A percentile compares a stretch with the other conserved stretches of the same genome.
Conservation (phyloP, 78 protist genomes). For the Dictyostelium citrinum region DNA sequence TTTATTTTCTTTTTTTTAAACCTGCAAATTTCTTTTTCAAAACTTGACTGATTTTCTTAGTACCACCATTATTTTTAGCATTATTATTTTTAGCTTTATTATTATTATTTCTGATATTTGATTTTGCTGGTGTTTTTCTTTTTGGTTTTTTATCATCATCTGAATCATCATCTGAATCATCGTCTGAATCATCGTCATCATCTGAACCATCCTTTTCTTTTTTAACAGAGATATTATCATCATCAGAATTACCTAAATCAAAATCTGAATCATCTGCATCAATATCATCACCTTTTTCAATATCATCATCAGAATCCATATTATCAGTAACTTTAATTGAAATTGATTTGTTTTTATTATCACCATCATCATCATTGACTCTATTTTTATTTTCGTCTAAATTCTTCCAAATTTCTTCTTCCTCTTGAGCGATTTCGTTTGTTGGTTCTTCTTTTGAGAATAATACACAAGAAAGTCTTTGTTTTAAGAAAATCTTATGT, state of each 20-base stretch:
- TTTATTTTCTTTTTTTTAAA: neutral
- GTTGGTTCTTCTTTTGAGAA: conserved; percentile 35
- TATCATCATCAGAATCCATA: neutral
- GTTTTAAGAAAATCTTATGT: conserved; percentile 46
- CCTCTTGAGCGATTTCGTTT: conserved; percentile 2
- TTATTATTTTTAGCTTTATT: neutral
- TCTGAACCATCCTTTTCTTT: neutral
- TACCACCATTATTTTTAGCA: neutral
- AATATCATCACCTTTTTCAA: neutral
- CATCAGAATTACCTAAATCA: neutral
- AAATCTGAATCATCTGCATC: conserved; percentile 20
- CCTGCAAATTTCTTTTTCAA: neutral
- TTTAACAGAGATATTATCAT: neutral
- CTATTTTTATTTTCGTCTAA: neutral
- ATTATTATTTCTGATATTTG: neutral
- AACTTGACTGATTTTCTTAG: neutral
- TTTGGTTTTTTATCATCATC: conserved; percentile 2
- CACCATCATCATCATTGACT: neutral
- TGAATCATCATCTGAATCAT: neutral
- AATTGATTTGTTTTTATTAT: neutral
- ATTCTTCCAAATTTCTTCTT: conserved; percentile 9
- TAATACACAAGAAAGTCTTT: conserved; percentile 9
- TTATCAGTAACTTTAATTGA: neutral
- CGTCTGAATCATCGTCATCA: neutral
- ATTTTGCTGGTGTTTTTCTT: conserved; percentile 13